Evolutionary conservation across 176 grass and related monocot genomes (phyloP).

Genomic region (bread wheat (Triticum aestivum)): IWGSC_CS_RefSeq_v2.1 NC_057809.1:96725209-96725708

Average conservation of each 20-base stretch:
- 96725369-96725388: background rate
- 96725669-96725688: conserved; percentile 82
- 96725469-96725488: conserved; percentile 47
- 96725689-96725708: conserved; percentile 65
- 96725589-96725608: conserved; percentile 50
- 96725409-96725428: background rate
- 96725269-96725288: background rate
- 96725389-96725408: background rate
- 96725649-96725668: conserved; percentile 72
- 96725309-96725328: background rate
- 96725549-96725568: conserved; percentile 50
- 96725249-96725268: conserved; percentile 17
- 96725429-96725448: conserved; percentile 54
- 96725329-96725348: background rate
- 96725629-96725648: conserved; percentile 49
- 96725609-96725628: conserved; percentile 40
- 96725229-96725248: background rate
- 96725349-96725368: background rate
- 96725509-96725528: conserved; percentile 74
- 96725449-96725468: conserved; percentile 48
- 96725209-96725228: background rate
- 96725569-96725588: conserved; percentile 53
- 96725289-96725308: background rate
- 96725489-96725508: conserved; percentile 66
- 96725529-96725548: conserved; percentile 70